Conservation (phyloP, 2,329 filamentous ascomycete genomes). For the Blastomyces parvus region DNA sequence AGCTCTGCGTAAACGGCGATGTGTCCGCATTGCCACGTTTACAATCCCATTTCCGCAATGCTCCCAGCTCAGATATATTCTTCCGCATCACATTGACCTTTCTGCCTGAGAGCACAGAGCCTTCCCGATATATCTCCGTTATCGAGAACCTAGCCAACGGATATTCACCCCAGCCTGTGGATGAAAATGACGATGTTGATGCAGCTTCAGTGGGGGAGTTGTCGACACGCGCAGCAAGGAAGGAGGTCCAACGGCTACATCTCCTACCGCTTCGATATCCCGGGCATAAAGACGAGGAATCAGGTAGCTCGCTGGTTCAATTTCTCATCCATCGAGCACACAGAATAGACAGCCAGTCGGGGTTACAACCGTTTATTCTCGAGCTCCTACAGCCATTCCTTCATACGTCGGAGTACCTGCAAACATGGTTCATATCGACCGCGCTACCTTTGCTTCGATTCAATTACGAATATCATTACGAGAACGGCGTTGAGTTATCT, state of each 20-base stretch:
- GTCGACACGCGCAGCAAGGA: slow-evolving; percentile 42
- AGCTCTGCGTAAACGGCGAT: slow-evolving; percentile 47
- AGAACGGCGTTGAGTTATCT: slow-evolving; percentile 36
- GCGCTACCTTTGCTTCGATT: slow-evolving; percentile 50
- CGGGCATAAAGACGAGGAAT: slow-evolving; percentile 34
- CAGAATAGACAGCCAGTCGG: slow-evolving; percentile 50
- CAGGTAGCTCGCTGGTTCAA: slow-evolving; percentile 42
- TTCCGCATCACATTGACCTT: slow-evolving; percentile 53
- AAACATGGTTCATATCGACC: slow-evolving; percentile 51
- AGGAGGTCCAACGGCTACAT: slow-evolving; percentile 43
- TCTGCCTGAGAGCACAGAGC: slow-evolving; percentile 49
- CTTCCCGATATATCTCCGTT: slow-evolving; percentile 41
- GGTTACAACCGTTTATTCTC: slow-evolving; percentile 47
- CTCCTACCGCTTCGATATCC: slow-evolving; percentile 42
- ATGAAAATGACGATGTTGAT: slow-evolving; percentile 30
- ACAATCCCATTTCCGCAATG: slow-evolving; percentile 39
- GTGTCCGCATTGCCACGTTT: slow-evolving; percentile 44
- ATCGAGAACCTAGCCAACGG: slow-evolving; percentile 39
- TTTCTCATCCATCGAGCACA: slow-evolving; percentile 54
- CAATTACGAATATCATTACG: slow-evolving; percentile 54
- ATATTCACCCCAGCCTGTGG: slow-evolving; percentile 13
- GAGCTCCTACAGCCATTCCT: slow-evolving; percentile 51
- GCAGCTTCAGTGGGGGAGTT: slow-evolving; percentile 40
- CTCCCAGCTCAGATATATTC: slow-evolving; percentile 43
- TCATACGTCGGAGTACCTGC: slow-evolving; percentile 42